A percentile compares a stretch with the other conserved stretches of the same genome.
These are phyloP conservation scores for Piloderma croceum DNA, from an alignment of 768 basidiomycete species.

Conservation along the genomic window DNA sequence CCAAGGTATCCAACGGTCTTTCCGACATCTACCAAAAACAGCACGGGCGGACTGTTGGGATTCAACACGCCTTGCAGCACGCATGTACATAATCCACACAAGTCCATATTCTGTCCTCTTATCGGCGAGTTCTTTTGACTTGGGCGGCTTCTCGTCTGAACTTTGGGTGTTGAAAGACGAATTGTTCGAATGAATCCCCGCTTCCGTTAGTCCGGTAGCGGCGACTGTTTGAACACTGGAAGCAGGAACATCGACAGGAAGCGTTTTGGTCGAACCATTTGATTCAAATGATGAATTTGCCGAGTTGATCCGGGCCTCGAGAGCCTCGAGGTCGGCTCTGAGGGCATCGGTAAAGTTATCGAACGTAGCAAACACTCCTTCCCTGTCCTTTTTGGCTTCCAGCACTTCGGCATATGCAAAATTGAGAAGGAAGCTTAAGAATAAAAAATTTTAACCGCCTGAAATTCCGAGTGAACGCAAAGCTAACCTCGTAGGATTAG, in stretches of 20 bases:
- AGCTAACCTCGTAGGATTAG: slow-evolving; percentile 72
- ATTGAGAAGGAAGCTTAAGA: slow-evolving; percentile 74
- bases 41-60: slow-evolving; percentile 73
- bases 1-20: slow-evolving; percentile 76
- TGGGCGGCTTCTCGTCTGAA: slow-evolving; percentile 49
- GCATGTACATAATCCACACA: slow-evolving; percentile 88
- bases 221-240: slow-evolving; percentile 2
- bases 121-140: slow-evolving; percentile 51
- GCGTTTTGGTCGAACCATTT: slow-evolving; percentile 25
- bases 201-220: slow-evolving; percentile 19
- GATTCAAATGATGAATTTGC: slow-evolving; percentile 34
- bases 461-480: neutral
- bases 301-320: slow-evolving; percentile 43
- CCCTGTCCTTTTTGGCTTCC: slow-evolving; percentile 56
- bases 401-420: slow-evolving; percentile 80
- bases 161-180: slow-evolving; percentile 46
- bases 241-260: slow-evolving; percentile 18
- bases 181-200: slow-evolving; percentile 32
- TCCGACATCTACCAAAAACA: slow-evolving; percentile 79
- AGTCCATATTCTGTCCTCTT: slow-evolving; percentile 68
- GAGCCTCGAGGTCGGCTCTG: slow-evolving; percentile 53
- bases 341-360: slow-evolving; percentile 68
- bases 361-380: slow-evolving; percentile 67
- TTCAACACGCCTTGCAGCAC: slow-evolving; percentile 84
- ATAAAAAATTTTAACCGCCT: slow-evolving; percentile 1